phyloP scores from a whole-genome alignment of 1,284 basidiomycete genomes.

The Heterobasidion occidentale region DNA sequence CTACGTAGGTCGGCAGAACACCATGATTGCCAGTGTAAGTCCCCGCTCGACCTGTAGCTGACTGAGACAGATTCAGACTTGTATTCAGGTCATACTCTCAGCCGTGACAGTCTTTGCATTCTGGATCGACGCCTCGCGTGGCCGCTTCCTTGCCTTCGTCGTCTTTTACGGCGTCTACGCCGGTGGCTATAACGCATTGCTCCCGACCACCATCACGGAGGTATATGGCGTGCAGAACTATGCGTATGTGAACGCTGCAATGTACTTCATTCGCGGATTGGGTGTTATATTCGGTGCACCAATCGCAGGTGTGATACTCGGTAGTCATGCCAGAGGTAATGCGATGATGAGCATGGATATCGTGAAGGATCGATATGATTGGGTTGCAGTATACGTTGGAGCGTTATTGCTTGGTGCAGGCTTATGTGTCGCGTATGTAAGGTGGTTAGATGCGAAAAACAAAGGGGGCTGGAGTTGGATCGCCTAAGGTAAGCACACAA shows the following conservation, averaged over 20 bases:
- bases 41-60: not conserved
- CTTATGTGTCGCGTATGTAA: constrained; percentile 32
- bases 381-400: constrained; percentile 32
- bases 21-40: constrained; percentile 31
- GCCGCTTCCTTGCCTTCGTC: constrained; percentile 29
- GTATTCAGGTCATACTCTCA: constrained; percentile 29
- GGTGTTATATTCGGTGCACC: constrained; percentile 33
- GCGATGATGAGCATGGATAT: constrained; percentile 6
- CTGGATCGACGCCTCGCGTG: constrained; percentile 30
- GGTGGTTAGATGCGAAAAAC: constrained; percentile 35
- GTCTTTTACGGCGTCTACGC: constrained; percentile 32
- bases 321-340: constrained; percentile 22
- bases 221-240: constrained; percentile 35
- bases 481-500: constrained; percentile 14
- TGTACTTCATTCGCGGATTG: constrained; percentile 34
- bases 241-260: constrained; percentile 30
- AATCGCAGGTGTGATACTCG: constrained; percentile 32
- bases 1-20: constrained; percentile 36
- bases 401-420: constrained; percentile 28
- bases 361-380: constrained; percentile 26
- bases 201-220: constrained; percentile 35
- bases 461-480: constrained; percentile 35
- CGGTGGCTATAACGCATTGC: constrained; percentile 34
- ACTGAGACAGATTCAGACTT: not conserved
- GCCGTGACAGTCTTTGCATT: constrained; percentile 32